phyloP scores from a whole-genome alignment of 2,329 filamentous ascomycete species.

The Aspergillus floridensis region DNA sequence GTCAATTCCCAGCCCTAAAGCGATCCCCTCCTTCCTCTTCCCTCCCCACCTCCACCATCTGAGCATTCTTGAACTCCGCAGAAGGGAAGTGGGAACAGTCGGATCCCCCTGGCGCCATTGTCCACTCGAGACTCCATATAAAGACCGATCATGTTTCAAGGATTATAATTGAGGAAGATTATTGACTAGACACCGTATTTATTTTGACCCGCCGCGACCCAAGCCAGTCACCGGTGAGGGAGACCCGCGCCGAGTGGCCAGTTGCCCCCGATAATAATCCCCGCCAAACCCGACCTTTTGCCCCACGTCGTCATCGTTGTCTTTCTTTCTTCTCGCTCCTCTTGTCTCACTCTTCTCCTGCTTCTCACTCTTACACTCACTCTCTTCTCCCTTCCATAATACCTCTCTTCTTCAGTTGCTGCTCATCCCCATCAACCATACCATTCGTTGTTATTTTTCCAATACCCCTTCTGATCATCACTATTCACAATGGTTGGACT shows the following conservation, averaged over 20 bases:
- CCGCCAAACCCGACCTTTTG: background rate
- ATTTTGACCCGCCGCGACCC: background rate
- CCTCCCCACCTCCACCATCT: background rate
- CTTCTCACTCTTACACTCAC: slow-evolving; percentile 10
- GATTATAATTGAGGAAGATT: too few relatives aligned
- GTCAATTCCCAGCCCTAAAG: background rate
- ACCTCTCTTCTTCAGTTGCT: background rate
- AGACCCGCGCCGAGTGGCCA: background rate
- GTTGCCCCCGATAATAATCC: background rate
- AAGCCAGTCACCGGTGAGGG: background rate
- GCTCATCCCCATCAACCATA: background rate
- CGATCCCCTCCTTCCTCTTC: background rate
- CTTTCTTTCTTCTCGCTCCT: slow-evolving; percentile 1
- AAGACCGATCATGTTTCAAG: background rate
- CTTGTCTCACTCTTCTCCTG: background rate
- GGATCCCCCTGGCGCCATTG: background rate
- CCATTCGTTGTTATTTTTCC: slow-evolving; percentile 4
- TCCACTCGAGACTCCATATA: background rate
- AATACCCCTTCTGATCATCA: background rate
- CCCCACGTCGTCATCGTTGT: slow-evolving; percentile 12
- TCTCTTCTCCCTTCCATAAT: slow-evolving; percentile 1
- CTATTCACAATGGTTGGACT: slow-evolving; percentile 59
- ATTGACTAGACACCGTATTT: background rate
- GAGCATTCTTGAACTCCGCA: background rate
- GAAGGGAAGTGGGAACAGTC: background rate